Conservation (phyloP, 73 alveolate genomes). For the Blepharisma stoltei region DNA sequence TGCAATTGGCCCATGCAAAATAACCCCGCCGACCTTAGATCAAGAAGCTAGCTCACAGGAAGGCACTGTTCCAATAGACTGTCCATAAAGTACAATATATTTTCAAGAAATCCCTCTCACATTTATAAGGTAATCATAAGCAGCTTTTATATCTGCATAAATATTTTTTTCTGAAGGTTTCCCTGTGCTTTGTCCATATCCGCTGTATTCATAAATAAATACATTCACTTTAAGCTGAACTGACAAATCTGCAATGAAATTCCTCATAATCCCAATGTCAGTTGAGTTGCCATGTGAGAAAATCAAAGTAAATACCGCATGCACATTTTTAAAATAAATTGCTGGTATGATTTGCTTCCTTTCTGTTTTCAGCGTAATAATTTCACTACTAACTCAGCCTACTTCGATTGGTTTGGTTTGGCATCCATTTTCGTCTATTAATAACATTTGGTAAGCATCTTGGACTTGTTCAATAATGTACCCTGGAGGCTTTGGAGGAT, state of each 20-base stretch:
- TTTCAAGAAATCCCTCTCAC: constrained; percentile 40
- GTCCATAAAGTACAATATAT: constrained; percentile 73
- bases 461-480: neutral
- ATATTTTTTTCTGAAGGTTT: constrained; percentile 66
- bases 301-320: constrained; percentile 60
- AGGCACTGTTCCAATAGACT: constrained; percentile 89
- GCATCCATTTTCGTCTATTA: constrained; percentile 24
- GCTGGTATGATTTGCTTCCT: constrained; percentile 18
- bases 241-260: constrained; percentile 38
- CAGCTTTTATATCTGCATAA: constrained; percentile 87
- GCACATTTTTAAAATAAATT: constrained; percentile 33
- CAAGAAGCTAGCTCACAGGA: constrained; percentile 77
- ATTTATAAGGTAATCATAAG: constrained; percentile 51
- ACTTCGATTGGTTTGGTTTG: neutral
- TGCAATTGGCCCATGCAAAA: constrained; percentile 58
- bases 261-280: constrained; percentile 56
- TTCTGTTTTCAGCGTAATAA: constrained; percentile 25
- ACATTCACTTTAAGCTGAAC: constrained; percentile 35
- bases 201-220: constrained; percentile 45
- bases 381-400: neutral
- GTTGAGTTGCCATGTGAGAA: constrained; percentile 76
- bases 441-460: constrained; percentile 9
- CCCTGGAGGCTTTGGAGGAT: constrained; percentile 39
- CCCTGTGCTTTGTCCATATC: constrained; percentile 45
- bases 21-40: constrained; percentile 75